These are phyloP conservation scores for Seiridium unicorne DNA, from an alignment of 2,329 filamentous ascomycete genomes.

Conservation along the genomic window DNA sequence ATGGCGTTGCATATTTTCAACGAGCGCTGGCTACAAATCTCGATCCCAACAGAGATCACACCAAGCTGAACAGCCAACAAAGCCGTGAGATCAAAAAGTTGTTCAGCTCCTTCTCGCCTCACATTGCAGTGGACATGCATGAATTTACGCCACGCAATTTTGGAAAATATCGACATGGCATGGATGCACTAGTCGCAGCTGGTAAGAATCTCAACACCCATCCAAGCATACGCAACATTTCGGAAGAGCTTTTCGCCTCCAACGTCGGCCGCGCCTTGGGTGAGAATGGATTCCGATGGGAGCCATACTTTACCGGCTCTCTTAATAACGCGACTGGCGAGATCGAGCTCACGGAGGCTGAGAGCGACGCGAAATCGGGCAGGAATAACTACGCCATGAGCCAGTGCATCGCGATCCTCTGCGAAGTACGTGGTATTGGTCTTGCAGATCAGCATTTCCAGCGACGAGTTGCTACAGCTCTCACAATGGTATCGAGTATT, in stretches of 20 bases:
- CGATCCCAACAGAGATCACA: conserved; percentile 26
- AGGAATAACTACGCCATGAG: conserved; percentile 21
- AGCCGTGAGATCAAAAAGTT: conserved; percentile 26
- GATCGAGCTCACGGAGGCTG: conserved; percentile 21
- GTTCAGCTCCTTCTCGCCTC: conserved; percentile 26
- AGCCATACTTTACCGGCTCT: conserved; percentile 27
- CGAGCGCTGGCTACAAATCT: conserved; percentile 23
- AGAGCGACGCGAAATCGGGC: conserved; percentile 21
- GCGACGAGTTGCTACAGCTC: conserved; percentile 21
- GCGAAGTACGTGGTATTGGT: conserved; percentile 23
- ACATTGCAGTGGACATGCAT: conserved; percentile 31
- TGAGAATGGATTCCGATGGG: conserved; percentile 27
- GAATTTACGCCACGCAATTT: conserved; percentile 27
- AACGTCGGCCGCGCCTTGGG: conserved; percentile 23
- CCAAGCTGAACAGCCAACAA: conserved; percentile 27
- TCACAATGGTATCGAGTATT: conserved; percentile 22
- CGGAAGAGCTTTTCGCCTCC: conserved; percentile 22
- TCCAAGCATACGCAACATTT: conserved; percentile 24
- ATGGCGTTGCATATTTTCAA: conserved; percentile 26
- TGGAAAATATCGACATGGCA: conserved; percentile 25
- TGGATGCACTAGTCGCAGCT: conserved; percentile 27
- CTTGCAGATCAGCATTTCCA: conserved; percentile 25
- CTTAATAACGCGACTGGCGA: conserved; percentile 1
- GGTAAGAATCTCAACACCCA: conserved; percentile 29
- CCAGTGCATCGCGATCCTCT: conserved; percentile 22